Evolutionary conservation across 148 eudicot species (phyloP).

Genomic region (Drosera capensis): DNA sequence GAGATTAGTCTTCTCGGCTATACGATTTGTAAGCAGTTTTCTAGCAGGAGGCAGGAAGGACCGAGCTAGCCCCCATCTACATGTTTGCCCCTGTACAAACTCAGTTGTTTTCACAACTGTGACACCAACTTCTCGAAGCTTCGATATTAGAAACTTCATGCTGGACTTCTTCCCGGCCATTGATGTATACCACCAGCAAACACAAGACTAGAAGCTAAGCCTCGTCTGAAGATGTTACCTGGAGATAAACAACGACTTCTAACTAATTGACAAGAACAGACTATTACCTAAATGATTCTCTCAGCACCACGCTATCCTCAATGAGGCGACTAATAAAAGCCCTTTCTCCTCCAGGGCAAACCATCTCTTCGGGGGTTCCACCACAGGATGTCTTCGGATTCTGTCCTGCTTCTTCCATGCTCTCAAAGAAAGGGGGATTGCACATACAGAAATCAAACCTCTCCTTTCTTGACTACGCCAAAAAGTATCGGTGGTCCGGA

Average conservation of each 20-base stretch:
- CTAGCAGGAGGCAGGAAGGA: constrained; percentile 53
- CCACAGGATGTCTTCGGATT: constrained; percentile 97
- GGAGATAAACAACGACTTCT: too few relatives aligned
- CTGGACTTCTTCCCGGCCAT: constrained; percentile 89
- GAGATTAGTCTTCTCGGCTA: constrained; percentile 22
- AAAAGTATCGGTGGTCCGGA: constrained; percentile 51
- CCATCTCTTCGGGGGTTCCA: constrained; percentile 86
- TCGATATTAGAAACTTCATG: constrained; percentile 48
- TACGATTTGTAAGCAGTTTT: constrained; percentile 26
- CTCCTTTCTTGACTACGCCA: constrained; percentile 68
- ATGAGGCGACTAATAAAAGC: constrained; percentile 71
- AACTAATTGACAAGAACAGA: too few relatives aligned
- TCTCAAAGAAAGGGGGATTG: constrained; percentile 93
- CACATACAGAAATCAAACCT: constrained; percentile 98
- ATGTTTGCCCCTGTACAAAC: constrained; percentile 92
- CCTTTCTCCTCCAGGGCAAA: constrained; percentile 82
- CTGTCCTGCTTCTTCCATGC: constrained; percentile 78
- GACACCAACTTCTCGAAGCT: constrained; percentile 67
- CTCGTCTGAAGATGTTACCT: too few relatives aligned
- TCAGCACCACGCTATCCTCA: constrained; percentile 56
- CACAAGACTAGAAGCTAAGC: constrained; percentile 4
- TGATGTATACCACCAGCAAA: constrained; percentile 81
- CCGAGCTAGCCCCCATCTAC: constrained; percentile 96
- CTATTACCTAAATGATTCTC: constrained; percentile 58
- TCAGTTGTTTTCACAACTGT: constrained; percentile 87